Evolutionary conservation across 2,329 filamentous ascomycete genomes (phyloP).

Genomic region (Albophoma yamanashiensis): DNA sequence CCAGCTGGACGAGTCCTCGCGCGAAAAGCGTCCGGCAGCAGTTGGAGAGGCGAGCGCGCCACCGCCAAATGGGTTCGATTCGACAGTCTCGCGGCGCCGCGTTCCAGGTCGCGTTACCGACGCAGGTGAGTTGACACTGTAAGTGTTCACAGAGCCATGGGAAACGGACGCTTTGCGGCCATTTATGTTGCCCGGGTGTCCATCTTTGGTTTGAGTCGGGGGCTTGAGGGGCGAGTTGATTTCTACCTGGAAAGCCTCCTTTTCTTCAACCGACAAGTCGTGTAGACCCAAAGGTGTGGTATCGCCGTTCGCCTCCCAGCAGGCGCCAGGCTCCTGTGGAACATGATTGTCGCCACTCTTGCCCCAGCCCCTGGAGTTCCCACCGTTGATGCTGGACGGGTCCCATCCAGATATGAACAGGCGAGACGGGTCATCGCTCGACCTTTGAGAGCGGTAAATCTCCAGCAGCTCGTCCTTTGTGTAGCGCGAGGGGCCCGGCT

Average conservation of each 20-base stretch:
- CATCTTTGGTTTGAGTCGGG: conserved; percentile 61
- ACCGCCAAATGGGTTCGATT: conserved; percentile 52
- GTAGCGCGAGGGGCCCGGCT: conserved; percentile 49
- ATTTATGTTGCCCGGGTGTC: conserved; percentile 47
- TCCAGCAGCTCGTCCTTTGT: conserved; percentile 69
- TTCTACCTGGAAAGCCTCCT: conserved; percentile 63
- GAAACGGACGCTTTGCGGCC: conserved; percentile 79
- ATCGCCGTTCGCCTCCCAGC: conserved; percentile 70
- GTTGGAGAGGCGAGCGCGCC: conserved; percentile 50
- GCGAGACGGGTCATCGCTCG: conserved; percentile 43
- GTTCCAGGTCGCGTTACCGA: conserved; percentile 59
- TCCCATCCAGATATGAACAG: conserved; percentile 73
- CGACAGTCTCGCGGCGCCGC: conserved; percentile 71
- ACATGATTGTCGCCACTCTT: conserved; percentile 64
- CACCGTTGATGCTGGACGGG: conserved; percentile 59
- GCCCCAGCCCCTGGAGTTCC: conserved; percentile 58
- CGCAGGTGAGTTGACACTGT: conserved; percentile 64
- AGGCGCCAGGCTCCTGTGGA: conserved; percentile 76
- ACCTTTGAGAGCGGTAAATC: conserved; percentile 49
- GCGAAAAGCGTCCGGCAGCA: conserved; percentile 43
- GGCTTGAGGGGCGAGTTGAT: conserved; percentile 93
- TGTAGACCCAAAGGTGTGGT: conserved; percentile 61
- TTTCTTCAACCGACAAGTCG: conserved; percentile 56
- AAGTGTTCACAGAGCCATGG: conserved; percentile 52
- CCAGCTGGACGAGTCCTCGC: conserved; percentile 53